phyloP scores from a whole-genome alignment of 2,329 filamentous ascomycete genomes.

The Curvularia lunata region DNA sequence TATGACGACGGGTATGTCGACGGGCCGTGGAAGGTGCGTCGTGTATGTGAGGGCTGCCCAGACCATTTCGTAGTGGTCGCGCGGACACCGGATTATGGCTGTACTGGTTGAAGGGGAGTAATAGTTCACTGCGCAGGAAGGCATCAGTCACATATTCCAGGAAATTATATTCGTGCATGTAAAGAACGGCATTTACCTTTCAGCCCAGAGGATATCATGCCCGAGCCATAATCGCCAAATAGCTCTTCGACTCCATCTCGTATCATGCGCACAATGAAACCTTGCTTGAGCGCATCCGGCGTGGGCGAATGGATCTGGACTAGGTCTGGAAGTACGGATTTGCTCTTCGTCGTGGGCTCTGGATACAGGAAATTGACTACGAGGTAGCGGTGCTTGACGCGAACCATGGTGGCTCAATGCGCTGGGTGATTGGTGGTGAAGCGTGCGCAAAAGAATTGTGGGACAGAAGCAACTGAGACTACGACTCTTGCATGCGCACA shows the following conservation, averaged over 20 bases:
- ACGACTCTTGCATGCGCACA: background rate
- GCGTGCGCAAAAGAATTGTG: background rate
- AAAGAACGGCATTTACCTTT: constrained; percentile 60
- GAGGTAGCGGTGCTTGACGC: constrained; percentile 94
- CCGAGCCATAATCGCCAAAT: constrained; percentile 82
- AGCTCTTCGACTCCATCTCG: constrained; percentile 44
- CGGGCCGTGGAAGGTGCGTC: constrained; percentile 68
- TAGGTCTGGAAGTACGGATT: constrained; percentile 60
- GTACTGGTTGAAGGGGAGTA: constrained; percentile 91
- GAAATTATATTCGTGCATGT: background rate
- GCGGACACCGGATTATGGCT: constrained; percentile 83
- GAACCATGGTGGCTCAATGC: constrained; percentile 71
- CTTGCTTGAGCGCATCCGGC: constrained; percentile 70
- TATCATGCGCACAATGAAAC: constrained; percentile 71
- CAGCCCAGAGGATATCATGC: constrained; percentile 72
- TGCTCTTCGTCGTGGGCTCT: constrained; percentile 53
- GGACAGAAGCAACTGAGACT: background rate
- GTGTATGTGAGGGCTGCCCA: constrained; percentile 90
- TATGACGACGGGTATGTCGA: constrained; percentile 73
- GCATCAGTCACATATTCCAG: background rate
- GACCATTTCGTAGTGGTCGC: constrained; percentile 82
- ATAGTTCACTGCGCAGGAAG: constrained; percentile 78
- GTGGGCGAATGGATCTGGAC: constrained; percentile 82
- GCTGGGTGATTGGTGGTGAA: background rate
- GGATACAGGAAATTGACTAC: constrained; percentile 95